Conservation (phyloP, 768 basidiomycete species). For the Hericium rajendrae region DNA sequence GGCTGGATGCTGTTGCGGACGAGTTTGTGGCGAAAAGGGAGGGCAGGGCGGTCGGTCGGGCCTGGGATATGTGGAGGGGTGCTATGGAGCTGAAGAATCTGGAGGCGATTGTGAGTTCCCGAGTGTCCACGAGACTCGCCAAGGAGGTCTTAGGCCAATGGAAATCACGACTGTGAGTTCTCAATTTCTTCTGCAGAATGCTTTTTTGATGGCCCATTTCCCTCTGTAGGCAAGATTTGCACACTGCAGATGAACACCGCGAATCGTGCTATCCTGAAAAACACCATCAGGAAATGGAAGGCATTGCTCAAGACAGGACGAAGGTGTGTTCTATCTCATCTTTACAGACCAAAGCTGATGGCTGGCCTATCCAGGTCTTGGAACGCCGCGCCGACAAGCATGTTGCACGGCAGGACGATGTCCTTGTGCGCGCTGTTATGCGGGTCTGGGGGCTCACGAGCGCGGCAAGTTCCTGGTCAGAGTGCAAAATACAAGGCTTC, state of each 20-base stretch:
- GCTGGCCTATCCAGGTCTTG: conserved; percentile 32
- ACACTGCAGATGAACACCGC: conserved; percentile 34
- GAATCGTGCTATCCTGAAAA: conserved; percentile 35
- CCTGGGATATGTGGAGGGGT: conserved; percentile 53
- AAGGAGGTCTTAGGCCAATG: conserved; percentile 41
- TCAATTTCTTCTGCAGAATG: not conserved
- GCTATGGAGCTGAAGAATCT: conserved; percentile 32
- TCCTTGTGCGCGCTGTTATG: conserved; percentile 47
- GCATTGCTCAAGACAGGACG: conserved; percentile 36
- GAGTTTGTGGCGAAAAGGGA: conserved; percentile 23
- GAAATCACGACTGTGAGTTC: conserved; percentile 45
- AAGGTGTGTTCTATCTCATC: conserved; percentile 29
- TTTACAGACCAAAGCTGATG: not conserved
- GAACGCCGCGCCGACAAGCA: conserved; percentile 50
- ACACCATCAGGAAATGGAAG: conserved; percentile 46
- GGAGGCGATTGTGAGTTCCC: conserved; percentile 35
- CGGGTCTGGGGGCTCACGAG: conserved; percentile 61
- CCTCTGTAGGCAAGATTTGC: conserved; percentile 32
- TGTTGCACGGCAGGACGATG: conserved; percentile 43
- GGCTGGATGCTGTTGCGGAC: conserved; percentile 41
- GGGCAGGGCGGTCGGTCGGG: conserved; percentile 27
- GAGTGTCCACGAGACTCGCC: conserved; percentile 39
- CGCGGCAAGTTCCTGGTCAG: conserved; percentile 48
- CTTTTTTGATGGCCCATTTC: not conserved
- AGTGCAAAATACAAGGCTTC: conserved; percentile 35